phyloP scores from a whole-genome alignment of 2,329 filamentous ascomycete species.

The Dactylellina cionopaga region DNA sequence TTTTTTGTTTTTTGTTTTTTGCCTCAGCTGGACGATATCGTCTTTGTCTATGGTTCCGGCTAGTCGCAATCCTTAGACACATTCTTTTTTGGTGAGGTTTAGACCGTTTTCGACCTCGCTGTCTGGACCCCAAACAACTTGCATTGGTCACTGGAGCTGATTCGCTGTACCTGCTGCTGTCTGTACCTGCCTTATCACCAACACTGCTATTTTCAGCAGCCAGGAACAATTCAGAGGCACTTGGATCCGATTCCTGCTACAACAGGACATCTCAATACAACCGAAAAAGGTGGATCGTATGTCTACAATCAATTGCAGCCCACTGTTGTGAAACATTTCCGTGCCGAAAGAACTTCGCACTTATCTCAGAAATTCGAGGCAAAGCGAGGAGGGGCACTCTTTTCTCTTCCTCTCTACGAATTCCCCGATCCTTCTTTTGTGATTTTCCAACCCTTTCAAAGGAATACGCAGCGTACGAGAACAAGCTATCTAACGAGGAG shows the following conservation, averaged over 20 bases:
- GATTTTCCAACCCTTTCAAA: slow-evolving; percentile 3
- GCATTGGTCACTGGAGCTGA: slow-evolving; percentile 44
- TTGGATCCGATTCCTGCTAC: slow-evolving; percentile 52
- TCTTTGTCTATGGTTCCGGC: slow-evolving; percentile 44
- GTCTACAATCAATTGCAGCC: slow-evolving; percentile 29
- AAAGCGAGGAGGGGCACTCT: slow-evolving; percentile 36
- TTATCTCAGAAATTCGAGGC: slow-evolving; percentile 30
- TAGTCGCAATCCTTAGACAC: slow-evolving; percentile 47
- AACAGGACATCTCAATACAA: slow-evolving; percentile 52
- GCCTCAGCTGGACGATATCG: slow-evolving; percentile 31
- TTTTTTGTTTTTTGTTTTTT: slow-evolving; percentile 37
- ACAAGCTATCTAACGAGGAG: slow-evolving; percentile 35
- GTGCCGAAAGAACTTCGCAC: slow-evolving; percentile 37
- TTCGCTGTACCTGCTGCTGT: slow-evolving; percentile 53
- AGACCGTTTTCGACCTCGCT: slow-evolving; percentile 47
- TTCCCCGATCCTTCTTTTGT: slow-evolving; percentile 31
- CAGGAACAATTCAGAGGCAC: slow-evolving; percentile 49
- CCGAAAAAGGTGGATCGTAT: slow-evolving; percentile 25
- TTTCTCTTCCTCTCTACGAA: slow-evolving; percentile 21
- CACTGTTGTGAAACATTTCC: slow-evolving; percentile 48
- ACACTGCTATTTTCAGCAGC: slow-evolving; percentile 52
- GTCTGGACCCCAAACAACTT: slow-evolving; percentile 47
- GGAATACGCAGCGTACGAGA: slow-evolving; percentile 13
- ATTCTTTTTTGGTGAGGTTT: slow-evolving; percentile 42
- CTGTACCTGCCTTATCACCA: slow-evolving; percentile 54